Base-by-base conservation (phyloP, 345 rosid genomes). In the Salix purpurea region DNA sequence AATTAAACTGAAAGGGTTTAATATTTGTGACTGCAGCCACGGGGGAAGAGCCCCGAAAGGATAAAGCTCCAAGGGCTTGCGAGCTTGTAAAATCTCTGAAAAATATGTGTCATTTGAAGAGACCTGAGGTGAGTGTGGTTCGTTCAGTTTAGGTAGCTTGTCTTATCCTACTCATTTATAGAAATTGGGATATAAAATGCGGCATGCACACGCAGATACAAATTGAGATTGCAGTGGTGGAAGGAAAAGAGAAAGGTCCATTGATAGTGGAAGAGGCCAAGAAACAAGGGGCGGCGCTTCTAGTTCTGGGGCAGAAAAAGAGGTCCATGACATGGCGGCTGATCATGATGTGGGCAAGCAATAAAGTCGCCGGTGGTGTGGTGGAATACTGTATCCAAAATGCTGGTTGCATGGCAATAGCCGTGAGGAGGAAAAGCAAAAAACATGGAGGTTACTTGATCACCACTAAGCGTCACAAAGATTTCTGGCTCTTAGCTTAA, bases 401-500 rank as follows among this genome's bases (percentile, higher is more conserved):
- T 64, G 91, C 99, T 0, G 81, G 76, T 14, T 92, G 97, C 82
- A 95, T 95, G 99, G 96, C 97, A 2, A 81, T 95, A 69, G 97
- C 96, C 14, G 97, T 95, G 39, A 86, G 97, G 58, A 86, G 96
- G 68, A 95, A 91, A 79, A 81, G 89, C 88, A 89, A 90, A 80
- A 93, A 86, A 77, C 86, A 84, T 65, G 99, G 99, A 48, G 99
- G 99, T 6, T 95, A 91, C 71, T 80, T 91, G 87, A 92, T 95
- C 79, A 95, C 97, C 80, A 95, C 99, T 18, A 95, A 91, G 71
- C 92, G 96, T 42, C 99, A 93, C 76, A 95, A 86, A 82, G 99
- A 95, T 83, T 95, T 95, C 85, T 93, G 99, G 99, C 97, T 95
- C 74, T 81, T 95, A 52, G 99, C 99, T 62, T 93, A 74, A 79